A percentile compares a stretch with the other conserved stretches of the same genome.
Evolutionary conservation across 2,329 filamentous ascomycete species (phyloP).

Genomic region (Alternaria infectoria): DNA sequence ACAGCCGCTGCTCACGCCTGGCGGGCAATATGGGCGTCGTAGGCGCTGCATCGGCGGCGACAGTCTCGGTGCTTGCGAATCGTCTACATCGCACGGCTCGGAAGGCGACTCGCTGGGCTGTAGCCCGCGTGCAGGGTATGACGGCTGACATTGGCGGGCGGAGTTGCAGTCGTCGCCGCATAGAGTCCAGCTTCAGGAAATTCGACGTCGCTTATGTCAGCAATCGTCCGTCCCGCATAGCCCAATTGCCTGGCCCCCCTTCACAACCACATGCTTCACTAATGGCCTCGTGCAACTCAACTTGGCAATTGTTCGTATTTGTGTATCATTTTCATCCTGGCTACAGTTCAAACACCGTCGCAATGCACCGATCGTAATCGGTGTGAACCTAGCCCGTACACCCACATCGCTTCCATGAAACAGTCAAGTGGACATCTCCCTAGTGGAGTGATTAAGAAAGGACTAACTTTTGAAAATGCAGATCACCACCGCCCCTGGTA

Average conservation of each 20-base stretch:
- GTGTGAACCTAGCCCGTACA: not conserved
- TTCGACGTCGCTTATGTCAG: slow-evolving; percentile 36
- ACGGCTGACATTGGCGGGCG: slow-evolving; percentile 62
- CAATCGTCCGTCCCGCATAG: not conserved
- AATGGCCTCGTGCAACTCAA: not conserved
- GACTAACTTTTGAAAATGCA: slow-evolving; percentile 32
- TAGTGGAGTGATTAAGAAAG: slow-evolving; percentile 12
- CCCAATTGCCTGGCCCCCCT: not conserved
- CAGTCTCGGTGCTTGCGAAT: slow-evolving; percentile 28
- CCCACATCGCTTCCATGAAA: not conserved
- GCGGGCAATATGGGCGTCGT: slow-evolving; percentile 2
- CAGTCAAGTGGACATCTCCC: slow-evolving; percentile 1
- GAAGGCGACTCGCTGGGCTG: slow-evolving; percentile 27
- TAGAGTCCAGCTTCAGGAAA: slow-evolving; percentile 23
- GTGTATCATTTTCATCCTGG: not conserved
- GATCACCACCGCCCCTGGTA: slow-evolving; percentile 18
- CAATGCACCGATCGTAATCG: not conserved
- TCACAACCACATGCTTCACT: not conserved
- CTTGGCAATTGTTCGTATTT: not conserved
- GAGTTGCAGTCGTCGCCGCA: slow-evolving; percentile 13
- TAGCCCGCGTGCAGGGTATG: slow-evolving; percentile 65
- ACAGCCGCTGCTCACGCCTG: slow-evolving; percentile 9
- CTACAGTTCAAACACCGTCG: not conserved
- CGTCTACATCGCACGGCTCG: slow-evolving; percentile 24
- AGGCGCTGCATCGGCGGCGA: slow-evolving; percentile 10